Base-by-base conservation (phyloP, 495 filamentous ascomycete genomes). In the Filosporella fistucella region DNA sequence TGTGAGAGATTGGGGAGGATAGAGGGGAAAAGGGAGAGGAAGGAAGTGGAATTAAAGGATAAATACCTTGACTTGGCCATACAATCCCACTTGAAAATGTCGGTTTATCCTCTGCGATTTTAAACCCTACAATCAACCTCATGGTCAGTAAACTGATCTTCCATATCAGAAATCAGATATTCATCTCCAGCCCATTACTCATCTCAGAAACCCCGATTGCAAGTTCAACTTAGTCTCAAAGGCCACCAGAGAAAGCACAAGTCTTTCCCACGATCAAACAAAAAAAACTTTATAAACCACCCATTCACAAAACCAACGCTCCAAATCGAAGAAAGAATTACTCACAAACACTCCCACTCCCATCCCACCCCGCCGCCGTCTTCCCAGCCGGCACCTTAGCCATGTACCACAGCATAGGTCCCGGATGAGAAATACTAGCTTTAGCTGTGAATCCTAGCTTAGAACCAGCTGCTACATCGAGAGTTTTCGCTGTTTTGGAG, bases 351-450 rank as follows among this genome's bases (percentile, higher is more conserved):
- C 67, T 63, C 1, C 71, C 70, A 0, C 61, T 47, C 1, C 63
- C 62, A n/a, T 75, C 71, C 66, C 68, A 76, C 9, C 60, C 64
- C 49, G 67, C 64, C 52, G 70, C 54, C 34, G 68, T 60, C 11
- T 54, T 56, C 14, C 46, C 42, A 9, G 66, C 66, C 28, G 72
- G 72, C 1, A 69, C 70, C 17, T 63, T 60, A 4, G 71, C 73
- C 68, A 75, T 73, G 59, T 74, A 21, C 33, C 21, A 25, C 14
- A 26, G n/a, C 44, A 38, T 36, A 7, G 32, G 30, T 6, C 44
- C 22, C 14, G 32, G 20, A 17, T 28, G 32, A 38, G 18, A 17
- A 25, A 36, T 37, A n/a, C 13, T 16, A 4, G 30, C n/a, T 6
- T 38, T 47, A 17, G 32, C n/a, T 10, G 30, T 22, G 21, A 47